phyloP scores from a whole-genome alignment of 2,329 filamentous ascomycete genomes.

The Colletotrichum aenigma region DNA sequence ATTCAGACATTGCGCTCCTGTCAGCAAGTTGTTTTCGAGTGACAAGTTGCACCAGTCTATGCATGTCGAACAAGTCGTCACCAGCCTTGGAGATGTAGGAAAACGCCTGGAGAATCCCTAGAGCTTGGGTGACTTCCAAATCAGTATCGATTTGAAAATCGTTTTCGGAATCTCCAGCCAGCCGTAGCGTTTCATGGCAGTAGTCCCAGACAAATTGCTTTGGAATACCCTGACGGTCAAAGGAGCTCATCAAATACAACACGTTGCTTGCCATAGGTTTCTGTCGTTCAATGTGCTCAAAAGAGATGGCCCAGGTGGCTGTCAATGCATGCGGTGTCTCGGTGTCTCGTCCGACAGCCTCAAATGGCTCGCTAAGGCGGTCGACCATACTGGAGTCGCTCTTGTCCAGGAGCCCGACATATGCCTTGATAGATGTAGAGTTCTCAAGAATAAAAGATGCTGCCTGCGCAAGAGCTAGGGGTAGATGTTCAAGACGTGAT shows the following conservation, averaged over 20 bases:
- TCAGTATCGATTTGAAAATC: background rate
- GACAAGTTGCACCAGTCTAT: conserved; percentile 37
- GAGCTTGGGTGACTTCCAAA: background rate
- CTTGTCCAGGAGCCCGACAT: conserved; percentile 29
- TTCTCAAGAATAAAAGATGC: conserved; percentile 25
- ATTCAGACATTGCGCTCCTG: background rate
- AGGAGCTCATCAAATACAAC: conserved; percentile 47
- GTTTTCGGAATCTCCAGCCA: background rate
- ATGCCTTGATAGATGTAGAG: conserved; percentile 25
- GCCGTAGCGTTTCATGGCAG: background rate
- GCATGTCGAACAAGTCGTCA: conserved; percentile 27
- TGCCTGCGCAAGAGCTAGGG: background rate
- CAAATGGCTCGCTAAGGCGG: conserved; percentile 30
- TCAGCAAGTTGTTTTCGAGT: conserved; percentile 31
- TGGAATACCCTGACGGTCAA: conserved; percentile 38
- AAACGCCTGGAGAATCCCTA: conserved; percentile 32
- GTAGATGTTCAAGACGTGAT: background rate
- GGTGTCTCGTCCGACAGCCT: conserved; percentile 29
- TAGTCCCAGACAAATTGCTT: conserved; percentile 32
- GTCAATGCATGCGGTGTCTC: conserved; percentile 29
- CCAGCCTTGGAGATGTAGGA: conserved; percentile 28
- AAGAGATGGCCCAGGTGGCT: conserved; percentile 30
- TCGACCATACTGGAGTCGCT: conserved; percentile 21
- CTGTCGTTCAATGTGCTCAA: conserved; percentile 33
- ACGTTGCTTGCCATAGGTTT: conserved; percentile 38